Base-by-base conservation (phyloP, 2,329 filamentous ascomycete species). In the Gyromitra esculenta region DNA sequence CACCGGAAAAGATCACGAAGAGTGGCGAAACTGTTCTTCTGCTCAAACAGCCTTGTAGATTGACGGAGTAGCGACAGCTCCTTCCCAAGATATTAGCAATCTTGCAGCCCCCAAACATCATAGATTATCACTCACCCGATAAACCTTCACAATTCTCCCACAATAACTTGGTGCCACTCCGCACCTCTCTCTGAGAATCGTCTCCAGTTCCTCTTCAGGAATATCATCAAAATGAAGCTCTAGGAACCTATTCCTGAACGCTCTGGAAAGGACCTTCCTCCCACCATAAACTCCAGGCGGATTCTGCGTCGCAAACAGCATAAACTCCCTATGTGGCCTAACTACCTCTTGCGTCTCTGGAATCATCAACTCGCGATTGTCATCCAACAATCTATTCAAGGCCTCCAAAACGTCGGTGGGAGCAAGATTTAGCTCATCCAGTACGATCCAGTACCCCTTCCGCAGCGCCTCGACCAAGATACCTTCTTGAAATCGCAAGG, bases 211-310 rank as follows among this genome's bases (percentile, higher is more conserved):
- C 78, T 93, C 91, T 82, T 98, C 93, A 0, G 96, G 96, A 31
- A 99, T 99, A 81, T 99, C 96, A 80, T 98, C 96, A 81, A 97
- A 98, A 83, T 99, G 96, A 3, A 99, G 86, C 83, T 99, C 96
- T 2, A 99, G 87, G 81, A 99, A 99, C 81, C 96, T 89, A 83
- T 99, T 99, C 70, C 96, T 90, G 84, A 99, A 99, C 1, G 96
- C 96, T 54, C 96, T 89, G 0, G 96, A 98, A 6, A 99, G 86
- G 0, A 93, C 90, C 82, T 99, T 99, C 80, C 96, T 89, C 15
- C 96, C 96, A 75, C 96, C 96, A 81, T 99, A 99, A 0, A 99
- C 85, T 45, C 96, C 96, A 25, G 96, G 92, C 0, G 96, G 96
- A 80, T 99, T 99, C 82, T 99, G 96, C 0, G 96, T 99, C 1